Conservation (phyloP, 176 grass and related monocot species). For the bread wheat (Triticum aestivum) region DNA sequence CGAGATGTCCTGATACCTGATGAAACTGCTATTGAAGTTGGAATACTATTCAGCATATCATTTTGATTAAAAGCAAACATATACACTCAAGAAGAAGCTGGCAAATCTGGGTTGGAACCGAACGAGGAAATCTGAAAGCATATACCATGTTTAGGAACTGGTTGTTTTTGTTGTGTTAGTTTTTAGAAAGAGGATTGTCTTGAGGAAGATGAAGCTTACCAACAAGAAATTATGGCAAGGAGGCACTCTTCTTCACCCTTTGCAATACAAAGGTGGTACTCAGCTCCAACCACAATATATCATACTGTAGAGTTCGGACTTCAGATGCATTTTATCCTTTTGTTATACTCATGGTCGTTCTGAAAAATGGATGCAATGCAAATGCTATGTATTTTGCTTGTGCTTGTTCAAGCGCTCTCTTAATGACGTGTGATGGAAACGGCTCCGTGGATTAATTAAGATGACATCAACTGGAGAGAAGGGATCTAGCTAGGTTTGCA, state of each 20-base stretch:
- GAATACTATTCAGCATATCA: conserved; percentile 33
- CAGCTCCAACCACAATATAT: not conserved
- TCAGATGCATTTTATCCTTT: not conserved
- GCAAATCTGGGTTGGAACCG: conserved; percentile 27
- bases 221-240: conserved; percentile 37
- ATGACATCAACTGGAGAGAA: too few species aligned
- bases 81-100: conserved; percentile 40
- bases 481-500: too few species aligned
- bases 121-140: conserved; percentile 23
- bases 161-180: conserved; percentile 61
- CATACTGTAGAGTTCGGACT: not conserved
- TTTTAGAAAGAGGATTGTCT: conserved; percentile 82
- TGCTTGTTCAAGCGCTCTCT: too few species aligned
- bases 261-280: conserved; percentile 78
- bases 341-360: conserved; percentile 3
- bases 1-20: conserved; percentile 15
- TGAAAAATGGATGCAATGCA: not conserved
- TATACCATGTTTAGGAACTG: conserved; percentile 55
- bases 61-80: conserved; percentile 32
- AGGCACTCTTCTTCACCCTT: conserved; percentile 92
- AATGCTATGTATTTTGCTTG: not conserved
- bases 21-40: conserved; percentile 15
- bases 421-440: too few species aligned
- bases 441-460: too few species aligned
- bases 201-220: conserved; percentile 40